Evolutionary conservation across 139 green algal genomes (phyloP), one percentile per base, ranked within the genome.

Genomic region (Micractinium sp.): DNA sequence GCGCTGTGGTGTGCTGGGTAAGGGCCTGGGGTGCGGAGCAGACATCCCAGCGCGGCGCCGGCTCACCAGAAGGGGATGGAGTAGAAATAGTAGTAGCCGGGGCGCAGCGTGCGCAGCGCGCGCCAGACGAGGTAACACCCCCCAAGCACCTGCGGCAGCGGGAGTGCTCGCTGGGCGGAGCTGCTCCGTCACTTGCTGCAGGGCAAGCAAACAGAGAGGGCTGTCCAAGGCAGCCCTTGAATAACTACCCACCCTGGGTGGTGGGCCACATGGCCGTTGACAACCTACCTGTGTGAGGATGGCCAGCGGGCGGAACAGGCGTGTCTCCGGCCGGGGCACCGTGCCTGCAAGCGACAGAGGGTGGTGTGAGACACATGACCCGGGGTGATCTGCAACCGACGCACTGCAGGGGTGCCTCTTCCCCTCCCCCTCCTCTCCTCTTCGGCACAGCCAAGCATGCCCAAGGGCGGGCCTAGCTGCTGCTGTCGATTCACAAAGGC

Each of bases 111-210:
- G 73, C 84, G 41, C 67, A 91, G 81, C n/a, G 88, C 88, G 53
- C 88, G 81, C 88, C 88, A 91, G n/a, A 89, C 81, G 39, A 91
- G 61, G 66, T 91, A 89, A 31, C 4, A 67, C 2, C 41, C 71
- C n/a, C 41, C 71, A 66, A 87, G 85, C 27, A 82, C 53, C 69
- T 81, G 73, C 85, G 47, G 47, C 47, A 56, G 47, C 0, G 63
- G 35, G n/a, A 63, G 13, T 0, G n/a, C n/a, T n/a, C n/a, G n/a
- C n/a, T n/a, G n/a, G n/a, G n/a, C n/a, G n/a, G n/a, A n/a, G n/a
- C 47, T 56, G 47, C 7, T 56, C 9, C 7, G 47, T 56, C 47
- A 56, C 47, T 56, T 27, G 39, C 16, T 23, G 78, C 38, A 35
- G 78, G 16, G 39, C 78, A 66, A 2, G 27, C 47, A 5, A 9